Base-by-base conservation (phyloP, 2,329 filamentous ascomycete genomes). In the Lomentospora prolificans region DNA sequence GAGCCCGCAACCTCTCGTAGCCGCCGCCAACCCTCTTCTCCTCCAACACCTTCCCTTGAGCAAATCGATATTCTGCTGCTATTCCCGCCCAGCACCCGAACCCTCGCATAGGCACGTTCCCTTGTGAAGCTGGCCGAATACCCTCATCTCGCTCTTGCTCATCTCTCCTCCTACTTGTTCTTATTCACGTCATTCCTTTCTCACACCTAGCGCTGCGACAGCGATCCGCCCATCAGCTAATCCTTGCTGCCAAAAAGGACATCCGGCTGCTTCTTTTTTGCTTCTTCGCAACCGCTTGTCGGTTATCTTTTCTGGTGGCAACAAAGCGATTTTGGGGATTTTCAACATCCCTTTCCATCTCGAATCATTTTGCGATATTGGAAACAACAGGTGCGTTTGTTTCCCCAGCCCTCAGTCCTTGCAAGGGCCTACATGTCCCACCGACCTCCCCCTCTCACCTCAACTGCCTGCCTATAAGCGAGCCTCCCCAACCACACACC, bases 351-450 rank as follows among this genome's bases (percentile, higher is more conserved):
- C 25, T 59, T 33, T 41, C 19, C 19, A 17, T 41, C n/a, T 12
- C 19, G 3, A 41, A 41, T 17, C n/a, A 8, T 19, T 61, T 50
- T 17, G n/a, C n/a, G n/a, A n/a, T n/a, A n/a, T n/a, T n/a, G n/a
- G n/a, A n/a, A n/a, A n/a, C n/a, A n/a, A n/a, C n/a, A n/a, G n/a
- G n/a, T n/a, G n/a, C n/a, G n/a, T n/a, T n/a, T n/a, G n/a, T n/a
- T n/a, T n/a, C n/a, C n/a, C n/a, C n/a, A n/a, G n/a, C n/a, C n/a
- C n/a, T n/a, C n/a, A n/a, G n/a, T n/a, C n/a, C n/a, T n/a, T n/a
- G n/a, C n/a, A n/a, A n/a, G n/a, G n/a, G n/a, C n/a, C n/a, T n/a
- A n/a, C n/a, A n/a, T n/a, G n/a, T n/a, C n/a, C n/a, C n/a, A 41
- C 19, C 19, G 36, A 14, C 36, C 19, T 17, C 36, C 36, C 36